Evolutionary conservation across 1,284 basidiomycete genomes (phyloP).

Genomic region (Lentinus polychrous): DNA sequence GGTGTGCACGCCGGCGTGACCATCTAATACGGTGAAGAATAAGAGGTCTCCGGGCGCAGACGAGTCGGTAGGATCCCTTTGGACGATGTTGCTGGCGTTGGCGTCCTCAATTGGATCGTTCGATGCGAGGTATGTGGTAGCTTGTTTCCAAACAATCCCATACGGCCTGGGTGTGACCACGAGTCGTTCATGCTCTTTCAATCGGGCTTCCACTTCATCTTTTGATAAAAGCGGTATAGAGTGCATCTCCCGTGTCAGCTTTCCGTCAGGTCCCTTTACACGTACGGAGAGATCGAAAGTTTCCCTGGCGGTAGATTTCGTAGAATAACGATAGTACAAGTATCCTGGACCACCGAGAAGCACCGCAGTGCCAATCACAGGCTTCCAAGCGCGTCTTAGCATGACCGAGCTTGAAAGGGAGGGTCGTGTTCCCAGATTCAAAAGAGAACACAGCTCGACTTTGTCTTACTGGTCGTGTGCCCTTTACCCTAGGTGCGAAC

Average conservation of each 20-base stretch:
- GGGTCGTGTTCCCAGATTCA: not conserved
- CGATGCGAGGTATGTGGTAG: conserved; percentile 73
- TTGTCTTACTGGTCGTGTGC: not conserved
- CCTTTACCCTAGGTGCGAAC: not conserved
- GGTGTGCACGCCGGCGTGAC: conserved; percentile 83
- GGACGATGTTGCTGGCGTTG: conserved; percentile 65
- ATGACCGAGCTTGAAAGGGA: conserved; percentile 28
- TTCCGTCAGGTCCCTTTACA: conserved; percentile 51
- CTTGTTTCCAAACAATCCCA: conserved; percentile 62
- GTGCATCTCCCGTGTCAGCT: conserved; percentile 43
- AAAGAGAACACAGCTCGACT: no score
- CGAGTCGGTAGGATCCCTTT: conserved; percentile 50
- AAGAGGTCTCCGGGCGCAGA: conserved; percentile 63
- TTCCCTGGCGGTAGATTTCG: conserved; percentile 18
- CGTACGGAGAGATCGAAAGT: conserved; percentile 55
- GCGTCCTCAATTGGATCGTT: conserved; percentile 93
- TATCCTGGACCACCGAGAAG: conserved; percentile 45
- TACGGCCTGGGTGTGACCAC: conserved; percentile 40
- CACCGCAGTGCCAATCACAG: conserved; percentile 39
- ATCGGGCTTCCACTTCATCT: conserved; percentile 48
- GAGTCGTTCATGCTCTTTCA: conserved; percentile 48
- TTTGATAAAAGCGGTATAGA: conserved; percentile 53
- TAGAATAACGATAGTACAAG: conserved; percentile 36
- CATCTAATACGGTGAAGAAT: conserved; percentile 90
- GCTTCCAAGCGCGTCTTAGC: conserved; percentile 64